Percentiles rank a stretch among this genome's conserved stretches.
Conservation (phyloP, 1,284 basidiomycete species). For the Ceratobasidium sp. region DNA sequence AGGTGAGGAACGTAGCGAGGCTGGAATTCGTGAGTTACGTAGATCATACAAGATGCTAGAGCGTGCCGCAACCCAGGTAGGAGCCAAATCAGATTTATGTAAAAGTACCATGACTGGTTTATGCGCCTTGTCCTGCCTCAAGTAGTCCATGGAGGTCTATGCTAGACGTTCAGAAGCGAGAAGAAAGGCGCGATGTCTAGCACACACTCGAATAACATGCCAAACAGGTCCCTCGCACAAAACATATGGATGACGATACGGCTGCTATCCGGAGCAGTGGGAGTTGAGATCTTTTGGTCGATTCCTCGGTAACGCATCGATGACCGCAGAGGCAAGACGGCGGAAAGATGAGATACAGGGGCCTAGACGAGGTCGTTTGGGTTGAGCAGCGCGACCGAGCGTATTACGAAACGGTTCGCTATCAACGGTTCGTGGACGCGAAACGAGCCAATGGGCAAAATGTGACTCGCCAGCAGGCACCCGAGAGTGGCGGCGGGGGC, state of each 20-base stretch:
- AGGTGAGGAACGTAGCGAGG: constrained; percentile 97
- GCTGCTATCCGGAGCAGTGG: constrained; percentile 59
- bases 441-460: constrained; percentile 37
- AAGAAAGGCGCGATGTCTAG: too few species aligned
- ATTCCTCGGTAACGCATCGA: not conserved
- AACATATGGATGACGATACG: constrained; percentile 97
- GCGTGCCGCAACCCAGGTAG: constrained; percentile 98
- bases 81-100: constrained; percentile 99
- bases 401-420: constrained; percentile 95
- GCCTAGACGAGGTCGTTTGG: constrained; percentile 87
- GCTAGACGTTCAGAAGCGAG: not conserved
- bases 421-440: constrained; percentile 92
- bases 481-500: too few species aligned
- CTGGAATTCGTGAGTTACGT: constrained; percentile 60
- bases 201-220: constrained; percentile 88
- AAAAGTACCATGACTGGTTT: constrained; percentile 97
- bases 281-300: too few species aligned
- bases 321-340: constrained; percentile 72
- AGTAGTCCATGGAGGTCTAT: constrained; percentile 87
- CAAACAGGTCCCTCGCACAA: constrained; percentile 95
- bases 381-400: constrained; percentile 58
- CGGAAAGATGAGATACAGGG: constrained; percentile 80
- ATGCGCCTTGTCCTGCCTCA: constrained; percentile 96
- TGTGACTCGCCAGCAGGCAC: constrained; percentile 69
- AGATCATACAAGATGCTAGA: constrained; percentile 21